Evolutionary conservation across 148 eudicot species (phyloP).

Genomic region (Chenopodium formosanum): DNA sequence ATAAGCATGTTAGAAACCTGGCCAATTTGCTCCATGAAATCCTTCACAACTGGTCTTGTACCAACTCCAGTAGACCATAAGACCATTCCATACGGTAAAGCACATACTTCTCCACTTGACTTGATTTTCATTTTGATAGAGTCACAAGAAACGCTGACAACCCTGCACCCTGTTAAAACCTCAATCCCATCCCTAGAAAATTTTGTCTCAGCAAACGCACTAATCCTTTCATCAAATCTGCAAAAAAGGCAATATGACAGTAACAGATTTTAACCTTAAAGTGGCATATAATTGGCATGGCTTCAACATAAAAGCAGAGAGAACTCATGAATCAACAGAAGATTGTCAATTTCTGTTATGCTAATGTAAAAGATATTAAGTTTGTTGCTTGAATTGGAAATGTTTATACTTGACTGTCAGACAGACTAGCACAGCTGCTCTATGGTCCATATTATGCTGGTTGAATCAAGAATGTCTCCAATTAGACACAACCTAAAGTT

Average conservation of each 20-base stretch:
- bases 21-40: constrained; percentile 72
- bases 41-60: constrained; percentile 63
- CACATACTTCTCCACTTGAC: constrained; percentile 39
- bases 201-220: constrained; percentile 65
- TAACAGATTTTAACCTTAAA: background rate
- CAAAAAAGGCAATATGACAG: constrained; percentile 13
- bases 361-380: background rate
- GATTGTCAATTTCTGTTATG: background rate
- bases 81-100: constrained; percentile 63
- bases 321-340: background rate
- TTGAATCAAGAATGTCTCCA: background rate
- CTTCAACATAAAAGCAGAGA: background rate
- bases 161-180: constrained; percentile 59
- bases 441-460: background rate
- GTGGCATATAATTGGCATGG: background rate
- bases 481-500: background rate
- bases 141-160: constrained; percentile 46
- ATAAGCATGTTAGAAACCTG: constrained; percentile 40
- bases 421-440: background rate
- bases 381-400: background rate
- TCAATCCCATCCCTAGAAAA: constrained; percentile 78
- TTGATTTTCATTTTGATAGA: constrained; percentile 48
- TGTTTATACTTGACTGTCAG: background rate
- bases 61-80: constrained; percentile 81
- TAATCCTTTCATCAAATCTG: constrained; percentile 80